phyloP scores from a whole-genome alignment of 139 green algal genomes.

The Diplosphaera chodatii region DNA sequence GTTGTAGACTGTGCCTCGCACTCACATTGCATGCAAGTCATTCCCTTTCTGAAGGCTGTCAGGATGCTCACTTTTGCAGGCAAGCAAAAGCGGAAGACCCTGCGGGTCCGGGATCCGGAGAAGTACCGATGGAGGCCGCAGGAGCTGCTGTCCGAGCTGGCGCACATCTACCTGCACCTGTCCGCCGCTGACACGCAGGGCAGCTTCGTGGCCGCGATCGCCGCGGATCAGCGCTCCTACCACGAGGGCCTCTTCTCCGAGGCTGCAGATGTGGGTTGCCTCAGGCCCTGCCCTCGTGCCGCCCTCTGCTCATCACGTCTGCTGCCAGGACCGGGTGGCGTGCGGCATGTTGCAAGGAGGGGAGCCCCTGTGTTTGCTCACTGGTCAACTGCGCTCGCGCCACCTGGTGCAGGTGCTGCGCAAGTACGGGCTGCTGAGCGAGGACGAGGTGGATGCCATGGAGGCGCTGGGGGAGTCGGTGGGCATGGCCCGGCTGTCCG shows the following conservation, averaged over 20 bases:
- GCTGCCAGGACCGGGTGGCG: too few species aligned
- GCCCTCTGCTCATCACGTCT: too few species aligned
- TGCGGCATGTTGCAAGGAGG: too few species aligned
- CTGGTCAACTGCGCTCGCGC: too few species aligned
- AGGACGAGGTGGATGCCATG: conserved; percentile 44
- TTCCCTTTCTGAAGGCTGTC: too few species aligned
- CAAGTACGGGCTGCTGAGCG: conserved; percentile 30
- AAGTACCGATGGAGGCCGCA: conserved; percentile 81
- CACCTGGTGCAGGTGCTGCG: conserved; percentile 55
- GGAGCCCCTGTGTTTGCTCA: too few species aligned
- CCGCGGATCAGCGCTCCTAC: conserved; percentile 75
- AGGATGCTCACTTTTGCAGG: background rate
- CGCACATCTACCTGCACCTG: conserved; percentile 82
- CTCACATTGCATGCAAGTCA: too few species aligned
- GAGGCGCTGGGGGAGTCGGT: conserved; percentile 34
- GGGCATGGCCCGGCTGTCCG: conserved; percentile 13
- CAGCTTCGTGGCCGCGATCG: conserved; percentile 68
- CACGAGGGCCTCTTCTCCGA: conserved; percentile 68
- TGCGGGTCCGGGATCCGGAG: conserved; percentile 76
- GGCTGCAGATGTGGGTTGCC: conserved; percentile 18
- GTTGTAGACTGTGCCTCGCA: too few species aligned
- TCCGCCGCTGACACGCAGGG: conserved; percentile 46
- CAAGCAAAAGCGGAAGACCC: conserved; percentile 41
- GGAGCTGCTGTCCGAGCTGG: conserved; percentile 69
- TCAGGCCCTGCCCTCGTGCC: too few species aligned